These are phyloP conservation scores for barley (Hordeum vulgare) DNA, from an alignment of 176 grass and related monocot species.

Conservation along the genomic window DNA sequence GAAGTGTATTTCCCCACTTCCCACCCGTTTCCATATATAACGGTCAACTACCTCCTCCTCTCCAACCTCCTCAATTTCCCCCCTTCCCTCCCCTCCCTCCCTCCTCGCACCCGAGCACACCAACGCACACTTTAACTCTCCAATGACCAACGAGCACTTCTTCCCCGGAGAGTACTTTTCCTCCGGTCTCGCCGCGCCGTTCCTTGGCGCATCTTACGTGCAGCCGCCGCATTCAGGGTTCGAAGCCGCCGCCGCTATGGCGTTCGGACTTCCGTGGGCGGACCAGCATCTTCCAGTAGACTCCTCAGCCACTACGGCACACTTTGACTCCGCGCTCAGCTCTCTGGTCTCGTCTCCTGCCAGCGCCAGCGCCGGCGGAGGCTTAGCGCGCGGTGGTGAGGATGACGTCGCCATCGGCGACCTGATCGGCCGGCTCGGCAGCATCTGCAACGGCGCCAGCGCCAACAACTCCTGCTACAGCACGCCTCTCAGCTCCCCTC, in stretches of 20 bases:
- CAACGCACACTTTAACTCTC: neutral
- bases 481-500: slow-evolving; percentile 59
- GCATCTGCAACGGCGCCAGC: slow-evolving; percentile 45
- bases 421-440: slow-evolving; percentile 59
- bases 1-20: too few species aligned
- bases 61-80: neutral
- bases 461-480: slow-evolving; percentile 54
- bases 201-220: neutral
- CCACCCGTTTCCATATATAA: slow-evolving; percentile 32
- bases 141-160: slow-evolving; percentile 41
- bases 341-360: slow-evolving; percentile 55
- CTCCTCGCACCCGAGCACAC: neutral
- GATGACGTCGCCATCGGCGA: slow-evolving; percentile 41
- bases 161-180: slow-evolving; percentile 4
- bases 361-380: neutral
- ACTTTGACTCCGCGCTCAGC: slow-evolving; percentile 60
- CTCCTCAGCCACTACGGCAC: slow-evolving; percentile 3
- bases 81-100: neutral
- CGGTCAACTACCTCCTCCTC: slow-evolving; percentile 36
- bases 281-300: neutral
- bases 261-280: neutral
- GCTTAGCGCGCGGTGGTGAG: neutral
- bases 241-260: neutral
- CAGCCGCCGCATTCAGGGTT: neutral
- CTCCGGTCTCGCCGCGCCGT: neutral